phyloP scores from a whole-genome alignment of 192 early-diverging fungal genomes.

The Podila epicladia region DNA sequence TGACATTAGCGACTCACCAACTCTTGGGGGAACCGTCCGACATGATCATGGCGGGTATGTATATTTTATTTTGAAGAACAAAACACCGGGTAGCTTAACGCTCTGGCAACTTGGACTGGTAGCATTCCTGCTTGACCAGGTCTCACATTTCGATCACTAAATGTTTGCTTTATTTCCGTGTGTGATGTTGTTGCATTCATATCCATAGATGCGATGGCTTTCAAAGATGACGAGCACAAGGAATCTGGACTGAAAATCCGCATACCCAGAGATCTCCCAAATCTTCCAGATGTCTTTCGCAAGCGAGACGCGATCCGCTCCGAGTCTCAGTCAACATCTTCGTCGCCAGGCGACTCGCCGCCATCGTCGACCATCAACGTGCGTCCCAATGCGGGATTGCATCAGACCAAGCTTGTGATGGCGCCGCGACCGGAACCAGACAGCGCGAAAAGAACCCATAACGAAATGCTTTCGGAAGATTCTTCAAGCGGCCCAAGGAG shows the following conservation, averaged over 20 bases:
- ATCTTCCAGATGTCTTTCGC: slow-evolving; percentile 34
- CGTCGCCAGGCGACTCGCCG: slow-evolving; percentile 1
- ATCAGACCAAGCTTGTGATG: slow-evolving; percentile 12
- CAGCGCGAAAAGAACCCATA: slow-evolving; percentile 24
- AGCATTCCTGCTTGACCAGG: no score
- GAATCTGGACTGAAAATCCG: slow-evolving; percentile 32
- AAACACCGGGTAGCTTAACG: no score
- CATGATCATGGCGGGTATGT: no score
- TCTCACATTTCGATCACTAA: no score
- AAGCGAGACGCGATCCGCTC: slow-evolving; percentile 9
- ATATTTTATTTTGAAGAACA: no score
- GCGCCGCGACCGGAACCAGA: not conserved
- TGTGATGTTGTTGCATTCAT: no score
- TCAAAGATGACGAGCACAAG: not conserved
- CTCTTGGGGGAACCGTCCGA: no score
- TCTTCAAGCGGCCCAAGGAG: not conserved
- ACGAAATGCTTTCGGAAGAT: slow-evolving; percentile 15
- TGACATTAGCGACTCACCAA: no score
- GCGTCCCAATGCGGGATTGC: not conserved
- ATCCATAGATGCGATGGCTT: no score
- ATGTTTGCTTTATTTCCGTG: no score
- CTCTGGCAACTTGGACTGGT: no score
- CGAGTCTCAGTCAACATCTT: slow-evolving; percentile 6
- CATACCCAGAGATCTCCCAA: slow-evolving; percentile 32
- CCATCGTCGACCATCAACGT: not conserved